Evolutionary conservation across 2,329 filamentous ascomycete species (phyloP).

Genomic region (Alternaria conjuncta): DNA sequence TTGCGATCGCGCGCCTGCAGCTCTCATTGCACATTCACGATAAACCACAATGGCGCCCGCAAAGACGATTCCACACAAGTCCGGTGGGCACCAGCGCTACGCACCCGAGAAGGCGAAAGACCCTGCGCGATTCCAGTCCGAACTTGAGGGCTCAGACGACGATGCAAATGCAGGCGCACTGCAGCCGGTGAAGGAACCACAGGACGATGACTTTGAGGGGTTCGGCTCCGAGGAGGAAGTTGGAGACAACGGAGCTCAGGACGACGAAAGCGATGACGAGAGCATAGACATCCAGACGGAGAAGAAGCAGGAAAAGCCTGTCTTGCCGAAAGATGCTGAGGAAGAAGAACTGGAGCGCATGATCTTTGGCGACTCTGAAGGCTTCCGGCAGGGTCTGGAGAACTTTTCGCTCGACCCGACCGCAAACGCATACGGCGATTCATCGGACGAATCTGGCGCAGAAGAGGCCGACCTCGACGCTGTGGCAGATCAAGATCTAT

Average conservation of each 20-base stretch:
- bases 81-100: constrained; percentile 31
- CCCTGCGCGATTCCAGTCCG: constrained; percentile 16
- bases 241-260: constrained; percentile 5
- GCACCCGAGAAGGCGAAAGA: constrained; percentile 19
- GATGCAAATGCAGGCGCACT: constrained; percentile 32
- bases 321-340: constrained; percentile 74
- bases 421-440: constrained; percentile 32
- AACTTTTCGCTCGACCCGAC: constrained; percentile 56
- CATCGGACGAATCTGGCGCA: constrained; percentile 56
- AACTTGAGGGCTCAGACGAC: constrained; percentile 28
- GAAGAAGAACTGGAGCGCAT: constrained; percentile 87
- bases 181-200: constrained; percentile 23
- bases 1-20: constrained; percentile 24
- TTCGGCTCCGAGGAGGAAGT: constrained; percentile 26
- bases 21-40: constrained; percentile 19
- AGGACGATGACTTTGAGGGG: constrained; percentile 34
- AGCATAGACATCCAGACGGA: constrained; percentile 29
- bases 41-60: constrained; percentile 37
- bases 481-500: constrained; percentile 80
- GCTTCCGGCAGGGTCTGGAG: constrained; percentile 78
- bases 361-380: constrained; percentile 85
- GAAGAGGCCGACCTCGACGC: constrained; percentile 61
- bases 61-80: constrained; percentile 28
- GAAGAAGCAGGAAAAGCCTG: constrained; percentile 30
- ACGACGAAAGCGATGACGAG: constrained; percentile 24